phyloP scores from a whole-genome alignment of 2,329 filamentous ascomycete genomes.

The Monosporascus sp. region DNA sequence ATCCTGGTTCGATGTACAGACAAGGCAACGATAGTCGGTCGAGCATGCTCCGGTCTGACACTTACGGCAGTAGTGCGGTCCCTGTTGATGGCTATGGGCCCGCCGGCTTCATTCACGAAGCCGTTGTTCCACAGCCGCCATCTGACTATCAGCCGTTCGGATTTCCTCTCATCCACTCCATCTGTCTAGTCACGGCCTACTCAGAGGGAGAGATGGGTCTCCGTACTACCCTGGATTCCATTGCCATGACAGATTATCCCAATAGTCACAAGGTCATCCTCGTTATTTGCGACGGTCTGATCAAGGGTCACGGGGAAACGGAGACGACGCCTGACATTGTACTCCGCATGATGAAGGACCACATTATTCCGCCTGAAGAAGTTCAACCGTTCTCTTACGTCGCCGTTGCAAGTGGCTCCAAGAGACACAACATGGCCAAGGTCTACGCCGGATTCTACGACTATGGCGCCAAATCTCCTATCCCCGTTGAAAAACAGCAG shows the following conservation, averaged over 20 bases:
- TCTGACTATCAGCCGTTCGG: constrained; percentile 97
- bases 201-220: constrained; percentile 92
- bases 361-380: constrained; percentile 71
- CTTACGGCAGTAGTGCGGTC: constrained; percentile 48
- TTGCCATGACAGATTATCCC: constrained; percentile 96
- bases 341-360: constrained; percentile 91
- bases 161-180: constrained; percentile 86
- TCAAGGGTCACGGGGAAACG: constrained; percentile 89
- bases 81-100: constrained; percentile 69
- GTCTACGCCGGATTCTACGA: constrained; percentile 98
- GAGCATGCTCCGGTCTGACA: constrained; percentile 60
- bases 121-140: constrained; percentile 92
- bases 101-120: constrained; percentile 91
- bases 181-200: constrained; percentile 94
- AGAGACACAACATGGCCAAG: constrained; percentile 99
- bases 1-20: constrained; percentile 67
- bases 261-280: constrained; percentile 98
- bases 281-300: constrained; percentile 93
- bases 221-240: constrained; percentile 88
- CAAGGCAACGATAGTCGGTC: constrained; percentile 57
- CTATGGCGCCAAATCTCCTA: constrained; percentile 75
- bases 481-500: constrained; percentile 84
- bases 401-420: constrained; percentile 89
- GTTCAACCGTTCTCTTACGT: constrained; percentile 93
- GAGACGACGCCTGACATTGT: constrained; percentile 86